A percentile compares a stretch with the other conserved stretches of the same genome.
phyloP scores from a whole-genome alignment of 2,329 filamentous ascomycete species.

The Claviceps cyperi region DNA sequence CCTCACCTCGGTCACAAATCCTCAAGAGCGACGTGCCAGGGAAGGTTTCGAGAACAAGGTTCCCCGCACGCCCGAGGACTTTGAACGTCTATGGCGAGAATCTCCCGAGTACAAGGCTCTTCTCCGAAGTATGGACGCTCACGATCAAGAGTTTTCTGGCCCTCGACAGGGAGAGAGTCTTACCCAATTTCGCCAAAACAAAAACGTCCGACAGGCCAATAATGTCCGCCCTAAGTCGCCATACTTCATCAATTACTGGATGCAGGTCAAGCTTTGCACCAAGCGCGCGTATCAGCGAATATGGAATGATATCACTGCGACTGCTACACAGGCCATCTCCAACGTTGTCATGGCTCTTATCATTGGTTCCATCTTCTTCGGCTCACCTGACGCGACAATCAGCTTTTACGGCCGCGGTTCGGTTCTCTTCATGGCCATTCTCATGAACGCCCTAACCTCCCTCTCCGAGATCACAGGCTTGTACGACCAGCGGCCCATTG shows the following conservation, averaged over 20 bases:
- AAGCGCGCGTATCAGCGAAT: constrained; percentile 37
- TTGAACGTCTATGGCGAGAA: constrained; percentile 34
- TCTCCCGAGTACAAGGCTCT: constrained; percentile 30
- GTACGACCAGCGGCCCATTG: constrained; percentile 30
- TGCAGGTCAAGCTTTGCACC: constrained; percentile 38
- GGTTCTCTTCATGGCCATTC: constrained; percentile 43
- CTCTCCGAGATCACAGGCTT: constrained; percentile 38
- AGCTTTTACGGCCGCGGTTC: constrained; percentile 41
- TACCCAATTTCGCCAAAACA: constrained; percentile 30
- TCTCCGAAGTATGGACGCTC: constrained; percentile 32
- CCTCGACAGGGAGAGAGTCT: constrained; percentile 23
- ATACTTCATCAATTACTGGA: constrained; percentile 40
- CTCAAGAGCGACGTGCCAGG: constrained; percentile 39
- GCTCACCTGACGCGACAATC: constrained; percentile 30
- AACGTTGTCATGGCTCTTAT: constrained; percentile 44
- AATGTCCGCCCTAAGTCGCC: constrained; percentile 39
- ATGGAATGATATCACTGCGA: constrained; percentile 35
- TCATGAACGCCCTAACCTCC: constrained; percentile 43
- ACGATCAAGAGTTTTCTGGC: constrained; percentile 31
- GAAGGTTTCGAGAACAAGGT: constrained; percentile 45
- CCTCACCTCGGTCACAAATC: constrained; percentile 53
- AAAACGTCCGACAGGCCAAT: constrained; percentile 36
- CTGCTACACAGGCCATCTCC: constrained; percentile 28
- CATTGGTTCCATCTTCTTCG: constrained; percentile 46
- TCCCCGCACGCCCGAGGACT: constrained; percentile 56